These are phyloP conservation scores for Trifolium pratense DNA, from an alignment of 306 rosid species.

Conservation along the genomic window DNA sequence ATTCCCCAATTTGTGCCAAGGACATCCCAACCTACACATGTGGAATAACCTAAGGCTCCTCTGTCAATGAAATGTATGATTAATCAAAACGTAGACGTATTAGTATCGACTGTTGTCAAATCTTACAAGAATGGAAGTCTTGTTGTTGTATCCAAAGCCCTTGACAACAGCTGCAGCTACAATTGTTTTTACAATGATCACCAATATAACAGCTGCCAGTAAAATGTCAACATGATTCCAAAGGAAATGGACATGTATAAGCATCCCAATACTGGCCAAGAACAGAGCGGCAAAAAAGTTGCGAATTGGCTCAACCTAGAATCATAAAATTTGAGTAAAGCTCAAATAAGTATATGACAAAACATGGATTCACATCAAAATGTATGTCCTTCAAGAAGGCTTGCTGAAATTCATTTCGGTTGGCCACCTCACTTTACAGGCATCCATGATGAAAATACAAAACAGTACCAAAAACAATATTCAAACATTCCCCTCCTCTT, in stretches of 20 bases:
- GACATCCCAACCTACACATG: slow-evolving; percentile 96
- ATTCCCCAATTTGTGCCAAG: slow-evolving; percentile 97
- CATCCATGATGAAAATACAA: slow-evolving; percentile 28
- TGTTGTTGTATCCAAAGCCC: slow-evolving; percentile 93
- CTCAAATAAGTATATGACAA: slow-evolving; percentile 42
- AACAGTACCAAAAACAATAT: slow-evolving; percentile 29
- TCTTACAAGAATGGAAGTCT: slow-evolving; percentile 92
- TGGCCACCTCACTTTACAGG: slow-evolving; percentile 13
- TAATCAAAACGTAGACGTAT: slow-evolving; percentile 43
- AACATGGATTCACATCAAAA: slow-evolving; percentile 36
- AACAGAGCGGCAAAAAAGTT: slow-evolving; percentile 94
- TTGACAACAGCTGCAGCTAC: slow-evolving; percentile 81
- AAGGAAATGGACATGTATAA: slow-evolving; percentile 94
- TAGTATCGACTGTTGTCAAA: slow-evolving; percentile 35
- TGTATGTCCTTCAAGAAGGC: slow-evolving; percentile 23
- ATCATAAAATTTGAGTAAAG: slow-evolving; percentile 43
- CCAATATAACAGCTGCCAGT: slow-evolving; percentile 94
- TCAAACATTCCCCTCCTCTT: neutral
- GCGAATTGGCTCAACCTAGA: slow-evolving; percentile 95
- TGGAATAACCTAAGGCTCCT: slow-evolving; percentile 64
- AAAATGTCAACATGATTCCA: slow-evolving; percentile 97
- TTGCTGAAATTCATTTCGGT: slow-evolving; percentile 34
- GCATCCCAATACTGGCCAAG: slow-evolving; percentile 99
- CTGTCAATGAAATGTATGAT: slow-evolving; percentile 51
- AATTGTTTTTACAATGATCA: slow-evolving; percentile 76